A percentile compares a stretch with the other conserved stretches of the same genome.
phyloP scores from a whole-genome alignment of 108 stramenopile genomes.

The Nitzschia sp. region DNA sequence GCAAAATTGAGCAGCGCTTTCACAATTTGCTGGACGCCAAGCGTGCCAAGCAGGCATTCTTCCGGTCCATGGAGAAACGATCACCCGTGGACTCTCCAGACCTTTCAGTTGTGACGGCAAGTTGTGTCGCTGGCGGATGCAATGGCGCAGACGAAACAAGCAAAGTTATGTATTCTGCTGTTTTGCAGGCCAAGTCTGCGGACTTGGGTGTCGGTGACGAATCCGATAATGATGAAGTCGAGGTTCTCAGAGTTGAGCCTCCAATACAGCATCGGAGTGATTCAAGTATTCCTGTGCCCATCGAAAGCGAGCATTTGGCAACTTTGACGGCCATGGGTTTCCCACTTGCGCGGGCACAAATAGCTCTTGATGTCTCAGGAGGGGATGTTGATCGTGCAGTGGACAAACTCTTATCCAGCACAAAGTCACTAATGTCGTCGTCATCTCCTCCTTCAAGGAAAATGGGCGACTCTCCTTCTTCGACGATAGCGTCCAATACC shows the following conservation, averaged over 20 bases:
- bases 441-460: background rate
- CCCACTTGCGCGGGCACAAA: conserved; percentile 2
- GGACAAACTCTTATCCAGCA: conserved; percentile 8
- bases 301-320: conserved; percentile 3
- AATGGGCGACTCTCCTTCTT: too few species aligned
- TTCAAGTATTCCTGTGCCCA: too few species aligned
- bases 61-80: conserved; percentile 37
- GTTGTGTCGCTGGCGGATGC: background rate
- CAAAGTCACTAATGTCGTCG: background rate
- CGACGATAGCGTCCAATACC: too few species aligned
- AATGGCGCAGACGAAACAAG: background rate
- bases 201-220: background rate
- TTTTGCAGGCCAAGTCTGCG: background rate
- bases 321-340: conserved; percentile 29
- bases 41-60: conserved; percentile 58
- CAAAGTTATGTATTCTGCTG: background rate
- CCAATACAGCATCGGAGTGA: too few species aligned
- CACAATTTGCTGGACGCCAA: conserved; percentile 45
- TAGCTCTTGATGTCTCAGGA: background rate
- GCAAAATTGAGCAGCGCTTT: conserved; percentile 49
- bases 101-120: background rate
- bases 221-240: background rate
- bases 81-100: background rate
- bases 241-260: background rate
- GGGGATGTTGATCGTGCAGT: conserved; percentile 13